Percentiles rank a stretch among this genome's conserved stretches.
Evolutionary conservation across 164 flowering plant species (phyloP).

Genomic region (Magnolia officinalis): DNA sequence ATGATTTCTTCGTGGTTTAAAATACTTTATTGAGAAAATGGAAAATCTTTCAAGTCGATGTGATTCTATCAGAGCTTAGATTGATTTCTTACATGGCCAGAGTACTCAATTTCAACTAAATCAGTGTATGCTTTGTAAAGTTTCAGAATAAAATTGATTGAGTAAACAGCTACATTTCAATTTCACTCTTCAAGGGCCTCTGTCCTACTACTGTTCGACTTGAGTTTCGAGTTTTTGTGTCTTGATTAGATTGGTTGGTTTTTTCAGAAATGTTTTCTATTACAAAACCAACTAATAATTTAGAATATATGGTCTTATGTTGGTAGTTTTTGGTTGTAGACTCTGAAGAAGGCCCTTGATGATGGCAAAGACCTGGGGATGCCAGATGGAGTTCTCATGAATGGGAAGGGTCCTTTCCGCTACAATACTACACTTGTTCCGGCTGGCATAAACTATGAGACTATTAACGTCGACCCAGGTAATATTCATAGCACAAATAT

Average conservation of each 20-base stretch:
- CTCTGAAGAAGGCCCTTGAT: conserved; percentile 40
- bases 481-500: conserved; percentile 7
- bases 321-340: conserved; percentile 23
- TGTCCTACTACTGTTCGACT: neutral
- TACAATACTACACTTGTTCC: conserved; percentile 68
- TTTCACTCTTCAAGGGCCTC: too few relatives aligned
- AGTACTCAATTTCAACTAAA: too few relatives aligned
- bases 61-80: neutral
- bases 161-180: too few relatives aligned
- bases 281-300: too few relatives aligned
- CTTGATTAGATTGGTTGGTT: neutral
- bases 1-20: neutral
- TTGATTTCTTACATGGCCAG: neutral
- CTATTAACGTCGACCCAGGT: conserved; percentile 70
- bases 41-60: too few relatives aligned
- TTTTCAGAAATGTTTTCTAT: neutral
- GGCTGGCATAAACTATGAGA: conserved; percentile 51
- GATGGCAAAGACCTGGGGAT: conserved; percentile 56
- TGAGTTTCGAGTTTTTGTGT: neutral
- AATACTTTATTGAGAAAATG: too few relatives aligned
- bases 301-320: neutral
- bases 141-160: too few relatives aligned
- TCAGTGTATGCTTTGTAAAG: too few relatives aligned
- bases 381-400: conserved; percentile 76
- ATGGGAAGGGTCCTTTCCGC: conserved; percentile 69